phyloP scores from a whole-genome alignment of 768 basidiomycete genomes.

The Cystoderma amianthinum region DNA sequence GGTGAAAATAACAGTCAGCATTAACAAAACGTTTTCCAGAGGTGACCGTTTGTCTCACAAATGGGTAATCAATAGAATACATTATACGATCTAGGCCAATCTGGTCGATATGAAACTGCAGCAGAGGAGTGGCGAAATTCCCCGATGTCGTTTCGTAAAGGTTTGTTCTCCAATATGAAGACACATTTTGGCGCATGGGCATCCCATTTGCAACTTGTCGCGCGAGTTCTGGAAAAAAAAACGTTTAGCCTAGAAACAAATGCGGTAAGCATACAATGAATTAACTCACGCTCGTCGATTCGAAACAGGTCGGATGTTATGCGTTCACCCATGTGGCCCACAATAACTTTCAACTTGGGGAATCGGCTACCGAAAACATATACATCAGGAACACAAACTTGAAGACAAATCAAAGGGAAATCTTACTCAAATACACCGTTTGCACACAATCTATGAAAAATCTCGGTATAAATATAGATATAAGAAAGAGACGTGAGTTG shows the following conservation, averaged over 20 bases:
- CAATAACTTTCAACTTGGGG: slow-evolving; percentile 30
- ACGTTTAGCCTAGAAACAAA: background rate
- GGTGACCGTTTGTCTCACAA: slow-evolving; percentile 16
- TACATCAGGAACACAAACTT: background rate
- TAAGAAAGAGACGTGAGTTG: too few relatives aligned
- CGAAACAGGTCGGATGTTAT: slow-evolving; percentile 33
- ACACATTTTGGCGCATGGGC: slow-evolving; percentile 28
- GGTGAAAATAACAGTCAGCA: background rate
- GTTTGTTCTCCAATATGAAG: slow-evolving; percentile 30
- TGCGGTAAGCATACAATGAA: too few relatives aligned
- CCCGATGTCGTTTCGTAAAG: slow-evolving; percentile 33
- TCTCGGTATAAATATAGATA: background rate
- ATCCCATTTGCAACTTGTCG: slow-evolving; percentile 20
- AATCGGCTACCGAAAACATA: slow-evolving; percentile 22
- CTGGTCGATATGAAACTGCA: slow-evolving; percentile 29
- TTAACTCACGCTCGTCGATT: slow-evolving; percentile 27
- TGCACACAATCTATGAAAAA: slow-evolving; percentile 18
- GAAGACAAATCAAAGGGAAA: too few relatives aligned
- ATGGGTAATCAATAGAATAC: slow-evolving; percentile 33
- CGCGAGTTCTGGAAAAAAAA: slow-evolving; percentile 19
- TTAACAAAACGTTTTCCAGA: background rate
- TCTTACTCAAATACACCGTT: slow-evolving; percentile 33
- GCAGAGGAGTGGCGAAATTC: slow-evolving; percentile 29
- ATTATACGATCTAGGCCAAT: slow-evolving; percentile 33
- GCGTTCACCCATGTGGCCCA: slow-evolving; percentile 36